Base-by-base conservation (phyloP, 129 eudicot species). In the Erigeron canadensis region DNA sequence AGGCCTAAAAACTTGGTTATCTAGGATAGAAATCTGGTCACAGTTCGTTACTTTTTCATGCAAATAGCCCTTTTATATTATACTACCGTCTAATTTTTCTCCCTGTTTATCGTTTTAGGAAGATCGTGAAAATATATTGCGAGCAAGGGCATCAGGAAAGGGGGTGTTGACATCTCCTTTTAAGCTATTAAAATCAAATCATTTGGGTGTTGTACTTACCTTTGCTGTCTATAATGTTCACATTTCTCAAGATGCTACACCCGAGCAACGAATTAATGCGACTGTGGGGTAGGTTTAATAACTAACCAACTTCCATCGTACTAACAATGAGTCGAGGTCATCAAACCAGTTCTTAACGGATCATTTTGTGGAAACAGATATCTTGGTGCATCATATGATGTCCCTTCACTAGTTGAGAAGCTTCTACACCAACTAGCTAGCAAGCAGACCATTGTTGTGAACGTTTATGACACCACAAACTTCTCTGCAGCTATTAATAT, bases 61-160 rank as follows among this genome's bases (percentile, higher is more conserved):
- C 50, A 45, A 5, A 8, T 6, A 45, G 50, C 10, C 50, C 50
- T 45, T 45, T 45, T 45, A 28, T 7, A 45, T 45, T 6, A 45
- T 12, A 2, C 10, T 8, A 28, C 1, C 37, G 12, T 51, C 69
- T 62, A 48, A 65, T 2, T 16, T 62, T 18, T 65, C 58, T 54
- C 42, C 47, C 23, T 65, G 39, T 6, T 76, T 19, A 66, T 57
- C 46, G 12, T 75, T 41, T 17, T 63, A 92, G 98, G 98, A 92
- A 82, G 98, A 89, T 56, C 95, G 95, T 21, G 98, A 87, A 78
- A 92, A 92, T 69, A 89, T 92, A 34, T 82, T 92, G 73, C 86
- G 96, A 69, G 96, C 98, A 56, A 76, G 98, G 81, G 96, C 96
- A 37, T 81, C 98, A 7, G 96, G 96, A 63, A 92, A 89, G 58